Evolutionary conservation across 2,329 filamentous ascomycete genomes (phyloP).

Genomic region (Epichloe uncinata): DNA sequence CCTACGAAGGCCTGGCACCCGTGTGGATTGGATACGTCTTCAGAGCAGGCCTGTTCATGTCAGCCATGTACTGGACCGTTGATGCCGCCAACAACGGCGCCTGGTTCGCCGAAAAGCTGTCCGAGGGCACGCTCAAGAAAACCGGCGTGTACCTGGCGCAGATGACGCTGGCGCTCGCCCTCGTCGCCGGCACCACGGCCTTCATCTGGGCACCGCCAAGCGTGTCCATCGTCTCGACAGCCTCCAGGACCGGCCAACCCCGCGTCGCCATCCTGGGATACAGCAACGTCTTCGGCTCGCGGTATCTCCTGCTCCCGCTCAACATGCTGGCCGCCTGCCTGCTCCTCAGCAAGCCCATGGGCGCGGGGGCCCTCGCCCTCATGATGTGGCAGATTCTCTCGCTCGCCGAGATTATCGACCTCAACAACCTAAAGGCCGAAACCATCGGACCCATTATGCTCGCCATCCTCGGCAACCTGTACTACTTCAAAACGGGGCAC

Average conservation of each 20-base stretch:
- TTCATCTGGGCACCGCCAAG: slow-evolving; percentile 80
- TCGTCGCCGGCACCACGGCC: slow-evolving; percentile 72
- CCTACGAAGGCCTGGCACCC: slow-evolving; percentile 75
- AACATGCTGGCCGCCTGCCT: slow-evolving; percentile 67
- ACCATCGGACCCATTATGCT: slow-evolving; percentile 75
- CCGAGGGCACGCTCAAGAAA: slow-evolving; percentile 55
- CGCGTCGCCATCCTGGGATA: slow-evolving; percentile 77
- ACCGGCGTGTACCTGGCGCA: slow-evolving; percentile 69
- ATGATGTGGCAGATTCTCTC: slow-evolving; percentile 84
- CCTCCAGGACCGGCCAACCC: slow-evolving; percentile 29
- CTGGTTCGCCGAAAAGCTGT: slow-evolving; percentile 50
- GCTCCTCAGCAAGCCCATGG: slow-evolving; percentile 89
- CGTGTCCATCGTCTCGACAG: slow-evolving; percentile 52
- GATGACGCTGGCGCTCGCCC: slow-evolving; percentile 61
- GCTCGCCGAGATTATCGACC: slow-evolving; percentile 50
- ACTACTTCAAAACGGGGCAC: slow-evolving; percentile 97
- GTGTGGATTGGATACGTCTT: slow-evolving; percentile 75
- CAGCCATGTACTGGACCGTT: slow-evolving; percentile 74
- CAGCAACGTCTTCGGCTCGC: slow-evolving; percentile 81
- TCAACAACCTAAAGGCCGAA: slow-evolving; percentile 46
- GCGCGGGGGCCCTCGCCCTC: slow-evolving; percentile 67
- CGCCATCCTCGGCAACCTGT: slow-evolving; percentile 78
- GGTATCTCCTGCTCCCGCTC: slow-evolving; percentile 72
- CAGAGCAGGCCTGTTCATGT: slow-evolving; percentile 59
- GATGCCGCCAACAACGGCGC: slow-evolving; percentile 78